Evolutionary conservation across 1,284 basidiomycete species (phyloP), one percentile per base, ranked within the genome.

Genomic region (Marasmius tenuissimus): DNA sequence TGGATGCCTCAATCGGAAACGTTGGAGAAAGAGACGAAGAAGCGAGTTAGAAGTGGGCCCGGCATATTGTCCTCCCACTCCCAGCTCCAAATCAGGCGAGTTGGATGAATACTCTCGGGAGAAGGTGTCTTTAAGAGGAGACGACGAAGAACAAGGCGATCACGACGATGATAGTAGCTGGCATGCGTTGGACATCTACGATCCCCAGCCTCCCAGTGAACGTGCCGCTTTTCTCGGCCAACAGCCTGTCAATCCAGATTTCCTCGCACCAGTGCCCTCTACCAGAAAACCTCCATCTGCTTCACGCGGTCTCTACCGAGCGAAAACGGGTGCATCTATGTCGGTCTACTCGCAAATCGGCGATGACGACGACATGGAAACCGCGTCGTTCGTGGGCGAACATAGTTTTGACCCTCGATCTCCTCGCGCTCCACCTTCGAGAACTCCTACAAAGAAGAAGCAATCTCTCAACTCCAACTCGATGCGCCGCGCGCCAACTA

Each of bases 1-100:
- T 54, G 70, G 72, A 1, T 73, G 70, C 56, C 66, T 65, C 16
- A 71, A 66, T 18, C 66, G 70, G 16, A 65, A 65, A 38, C 65
- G 63, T 1, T 67, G 16, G n/a, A 40, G 22, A 27, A 47, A 54
- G n/a, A 54, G 48, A 40, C 56, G 47, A 16, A 52, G 61, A 22
- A 61, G 59, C 39, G 62, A 63, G 34, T 18, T 63, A 27, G 59
- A 63, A 18, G 57, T 58, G 33, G 57, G 57, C 9, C 62, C 62
- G 5, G 56, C 51, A 39, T 63, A 63, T 52, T 58, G 51, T 22
- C 37, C 45, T n/a, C 18, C 58, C 33, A 63, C 58, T 56, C 39
- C 57, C 33, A 47, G 45, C n/a, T 8, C 45, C 9, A 47, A 47
- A 27, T 4, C 4, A 4, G 27, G 45, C n/a, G 45, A 47, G 7